These are phyloP conservation scores for Starmerella sp. DNA, from an alignment of 805 yeast genomes.

Conservation along the genomic window DNA sequence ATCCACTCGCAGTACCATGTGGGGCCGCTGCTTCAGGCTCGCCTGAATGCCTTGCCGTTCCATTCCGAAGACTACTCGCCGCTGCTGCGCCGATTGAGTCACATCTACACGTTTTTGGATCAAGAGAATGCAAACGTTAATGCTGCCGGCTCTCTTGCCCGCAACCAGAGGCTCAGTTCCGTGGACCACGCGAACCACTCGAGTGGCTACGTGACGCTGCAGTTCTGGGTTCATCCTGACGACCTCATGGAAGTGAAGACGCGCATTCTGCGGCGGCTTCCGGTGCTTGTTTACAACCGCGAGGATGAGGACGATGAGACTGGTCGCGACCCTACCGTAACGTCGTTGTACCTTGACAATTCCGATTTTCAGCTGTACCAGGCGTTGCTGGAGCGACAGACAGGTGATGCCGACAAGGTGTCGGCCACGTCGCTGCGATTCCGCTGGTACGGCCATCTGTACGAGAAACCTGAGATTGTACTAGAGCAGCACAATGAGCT, in stretches of 20 bases:
- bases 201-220: conserved; percentile 44
- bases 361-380: conserved; percentile 74
- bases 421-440: conserved; percentile 68
- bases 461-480: conserved; percentile 62
- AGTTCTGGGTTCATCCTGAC: conserved; percentile 97
- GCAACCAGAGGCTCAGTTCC: conserved; percentile 29
- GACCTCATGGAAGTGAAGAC: conserved; percentile 95
- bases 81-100: conserved; percentile 62
- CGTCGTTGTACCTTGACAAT: conserved; percentile 81
- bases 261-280: conserved; percentile 83
- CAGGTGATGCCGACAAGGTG: conserved; percentile 24
- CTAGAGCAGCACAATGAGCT: conserved; percentile 57
- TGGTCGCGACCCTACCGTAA: conserved; percentile 63
- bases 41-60: conserved; percentile 79
- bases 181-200: conserved; percentile 26
- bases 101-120: conserved; percentile 68
- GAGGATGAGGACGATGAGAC: conserved; percentile 39
- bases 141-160: conserved; percentile 21
- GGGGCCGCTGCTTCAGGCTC: conserved; percentile 74
- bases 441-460: conserved; percentile 80
- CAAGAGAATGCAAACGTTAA: conserved; percentile 45
- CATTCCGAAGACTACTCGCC: conserved; percentile 94
- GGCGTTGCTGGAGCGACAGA: conserved; percentile 56
- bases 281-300: conserved; percentile 67
- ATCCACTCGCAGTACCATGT: conserved; percentile 82